Base-by-base conservation (phyloP, 2,329 filamentous ascomycete species). In the Lachnum nothofagi region DNA sequence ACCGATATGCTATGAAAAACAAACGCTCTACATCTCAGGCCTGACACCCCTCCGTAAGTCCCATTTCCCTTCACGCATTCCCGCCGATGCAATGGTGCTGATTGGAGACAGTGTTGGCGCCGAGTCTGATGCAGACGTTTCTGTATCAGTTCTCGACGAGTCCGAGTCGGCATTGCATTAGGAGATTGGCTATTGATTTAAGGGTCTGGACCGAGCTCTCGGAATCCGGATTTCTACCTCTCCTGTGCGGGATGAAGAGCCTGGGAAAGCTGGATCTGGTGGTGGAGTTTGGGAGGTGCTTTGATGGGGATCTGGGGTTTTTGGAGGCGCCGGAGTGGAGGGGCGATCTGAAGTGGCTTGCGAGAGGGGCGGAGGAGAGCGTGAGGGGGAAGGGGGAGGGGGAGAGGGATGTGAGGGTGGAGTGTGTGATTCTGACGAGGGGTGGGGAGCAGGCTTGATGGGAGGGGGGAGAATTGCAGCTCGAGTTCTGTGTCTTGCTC, bases 201-300 rank as follows among this genome's bases (percentile, higher is more conserved):
- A 44, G 59, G 1, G 52, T 56, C n/a, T 61, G 57, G 55, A 51
- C 51, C 29, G 52, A 55, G 24, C 37, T 61, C 3, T 56, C 52
- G 27, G 57, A 61, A 19, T 52, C 54, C 42, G 60, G 60, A 1
- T 49, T 62, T 3, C n/a, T 60, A 17, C 53, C 52, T 2, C 37
- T 56, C 0, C 34, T 62, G 19, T 55, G 48, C 12, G 38, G 49
- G 17, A 57, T 62, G 56, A 57, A 42, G 20, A 40, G 35, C 5
- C 19, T 61, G 10, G 51, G 38, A 24, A 54, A 55, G 31, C 41
- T 62, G 19, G 40, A 37, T 24, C 42, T 62, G 25, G 60, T 62
- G n/a, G 54, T 61, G 7, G 60, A 62, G 46, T 62, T 60, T 52
- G 59, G 57, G n/a, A 39, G 58, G 29, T 16, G 17, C 20, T 60